Evolutionary conservation across 1,284 basidiomycete species (phyloP).

Genomic region (Moniliophthora roreri): DNA sequence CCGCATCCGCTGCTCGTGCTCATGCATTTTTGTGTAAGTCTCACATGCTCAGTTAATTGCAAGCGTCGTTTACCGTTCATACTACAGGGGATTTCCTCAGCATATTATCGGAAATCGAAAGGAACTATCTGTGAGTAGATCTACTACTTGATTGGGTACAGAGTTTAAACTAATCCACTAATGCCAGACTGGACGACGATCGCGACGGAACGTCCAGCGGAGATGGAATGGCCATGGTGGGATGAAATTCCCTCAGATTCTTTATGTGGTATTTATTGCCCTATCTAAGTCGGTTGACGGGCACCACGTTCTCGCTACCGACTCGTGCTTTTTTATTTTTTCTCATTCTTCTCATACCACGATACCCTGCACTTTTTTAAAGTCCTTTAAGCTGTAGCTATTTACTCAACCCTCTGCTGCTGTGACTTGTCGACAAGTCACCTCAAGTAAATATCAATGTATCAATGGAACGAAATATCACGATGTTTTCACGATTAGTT

Average conservation of each 20-base stretch:
- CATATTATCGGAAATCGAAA: slow-evolving; percentile 85
- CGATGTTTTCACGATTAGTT: no score
- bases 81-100: slow-evolving; percentile 84
- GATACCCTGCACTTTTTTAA: no score
- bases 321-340: background rate
- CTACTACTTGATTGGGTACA: no score
- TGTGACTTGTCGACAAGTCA: no score
- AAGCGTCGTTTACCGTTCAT: slow-evolving; percentile 9
- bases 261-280: background rate
- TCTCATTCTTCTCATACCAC: no score
- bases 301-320: background rate
- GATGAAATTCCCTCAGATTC: slow-evolving; percentile 20
- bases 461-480: no score
- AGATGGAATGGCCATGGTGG: slow-evolving; percentile 52
- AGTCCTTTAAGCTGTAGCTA: no score
- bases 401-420: no score
- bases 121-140: slow-evolving; percentile 70
- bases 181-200: slow-evolving; percentile 70
- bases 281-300: no score
- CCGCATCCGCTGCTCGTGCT: slow-evolving; percentile 72
- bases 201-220: slow-evolving; percentile 60
- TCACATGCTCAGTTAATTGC: slow-evolving; percentile 17
- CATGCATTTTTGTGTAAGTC: slow-evolving; percentile 76
- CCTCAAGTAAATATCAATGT: no score
- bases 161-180: no score